phyloP scores from a whole-genome alignment of 2,329 filamentous ascomycete species.

The Trichoderma atroviride region DNA sequence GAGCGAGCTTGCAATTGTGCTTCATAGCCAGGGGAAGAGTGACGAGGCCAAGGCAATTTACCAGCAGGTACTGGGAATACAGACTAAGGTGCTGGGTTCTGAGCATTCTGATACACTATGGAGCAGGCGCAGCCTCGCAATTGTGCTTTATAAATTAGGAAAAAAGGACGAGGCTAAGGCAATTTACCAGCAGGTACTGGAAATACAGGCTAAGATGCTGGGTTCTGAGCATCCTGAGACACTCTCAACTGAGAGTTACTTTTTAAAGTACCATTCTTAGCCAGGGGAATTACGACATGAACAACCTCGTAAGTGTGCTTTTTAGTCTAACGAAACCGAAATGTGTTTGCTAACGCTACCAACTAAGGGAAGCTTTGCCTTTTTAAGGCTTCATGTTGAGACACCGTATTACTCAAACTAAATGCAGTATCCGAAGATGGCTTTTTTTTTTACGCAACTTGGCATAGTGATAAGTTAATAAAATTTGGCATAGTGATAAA shows the following conservation, averaged over 20 bases:
- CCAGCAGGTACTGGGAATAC: not conserved
- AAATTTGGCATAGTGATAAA: too few relatives aligned
- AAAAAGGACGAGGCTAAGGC: not conserved
- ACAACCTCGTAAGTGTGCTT: not conserved
- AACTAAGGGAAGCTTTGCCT: not conserved
- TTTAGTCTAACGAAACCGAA: not conserved
- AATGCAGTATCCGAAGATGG: too few relatives aligned
- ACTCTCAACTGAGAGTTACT: too few relatives aligned
- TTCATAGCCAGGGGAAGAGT: not conserved
- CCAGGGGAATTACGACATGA: too few relatives aligned
- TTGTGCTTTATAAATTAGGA: not conserved
- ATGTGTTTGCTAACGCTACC: not conserved
- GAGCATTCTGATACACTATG: not conserved
- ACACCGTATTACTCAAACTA: too few relatives aligned
- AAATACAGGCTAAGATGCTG: not conserved
- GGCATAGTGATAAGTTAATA: too few relatives aligned
- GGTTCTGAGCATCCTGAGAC: not conserved
- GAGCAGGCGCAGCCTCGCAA: not conserved
- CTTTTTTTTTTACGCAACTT: not conserved
- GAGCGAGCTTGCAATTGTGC: not conserved
- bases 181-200: not conserved
- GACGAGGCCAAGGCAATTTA: not conserved
- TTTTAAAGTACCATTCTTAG: too few relatives aligned
- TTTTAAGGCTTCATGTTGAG: not conserved
- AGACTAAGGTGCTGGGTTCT: not conserved